Base-by-base conservation (phyloP, 306 rosid species). In the Vigna trinervia region DNA sequence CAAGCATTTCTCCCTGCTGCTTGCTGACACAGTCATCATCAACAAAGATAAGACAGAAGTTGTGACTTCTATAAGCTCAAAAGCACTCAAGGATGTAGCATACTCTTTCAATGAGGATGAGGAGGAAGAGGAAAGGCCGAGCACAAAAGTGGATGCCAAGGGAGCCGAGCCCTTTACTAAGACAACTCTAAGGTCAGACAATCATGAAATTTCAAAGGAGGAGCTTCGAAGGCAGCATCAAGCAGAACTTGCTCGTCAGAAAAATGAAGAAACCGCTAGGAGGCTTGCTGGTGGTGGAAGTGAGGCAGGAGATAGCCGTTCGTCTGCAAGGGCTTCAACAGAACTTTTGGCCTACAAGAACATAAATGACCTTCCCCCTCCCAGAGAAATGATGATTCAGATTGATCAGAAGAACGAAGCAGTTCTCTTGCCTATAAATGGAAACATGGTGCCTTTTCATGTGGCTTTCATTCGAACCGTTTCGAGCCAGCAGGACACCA, bases 161-260 rank as follows among this genome's bases (percentile, higher is more conserved):
- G 84, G 89, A 20, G 75, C 76, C 0, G 93, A 88, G 47, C 84
- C 88, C 20, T 3, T 84, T 15, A 71, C 97, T 19, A 94, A 92
- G 91, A 90, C 98, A 57, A 84, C 94, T 15, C 83, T 94, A 64
- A 89, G 98, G 83, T 94, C 98, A 20, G 98, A 94, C 69, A 94
- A 94, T 80, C 97, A 89, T 78, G 98, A 94, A 79, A 77, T 90
- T 67, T 92, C 97, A 12, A 92, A 94, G 84, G 97, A 92, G 87
- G 98, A 94, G 53, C 94, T 88, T 26, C 92, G 98, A 23, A 86
- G 97, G 81, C 97, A 94, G 86, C 98, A 94, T 73, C 98, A 92
- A 78, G 97, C 98, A n/a, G 97, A 94, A 61, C 96, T 94, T 79
- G 98, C 98, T 50, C 93, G 94, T 67, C 98, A 92, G 89, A 94